Base-by-base conservation (phyloP, 208 protist species). In the Hexamita inflata region DNA sequence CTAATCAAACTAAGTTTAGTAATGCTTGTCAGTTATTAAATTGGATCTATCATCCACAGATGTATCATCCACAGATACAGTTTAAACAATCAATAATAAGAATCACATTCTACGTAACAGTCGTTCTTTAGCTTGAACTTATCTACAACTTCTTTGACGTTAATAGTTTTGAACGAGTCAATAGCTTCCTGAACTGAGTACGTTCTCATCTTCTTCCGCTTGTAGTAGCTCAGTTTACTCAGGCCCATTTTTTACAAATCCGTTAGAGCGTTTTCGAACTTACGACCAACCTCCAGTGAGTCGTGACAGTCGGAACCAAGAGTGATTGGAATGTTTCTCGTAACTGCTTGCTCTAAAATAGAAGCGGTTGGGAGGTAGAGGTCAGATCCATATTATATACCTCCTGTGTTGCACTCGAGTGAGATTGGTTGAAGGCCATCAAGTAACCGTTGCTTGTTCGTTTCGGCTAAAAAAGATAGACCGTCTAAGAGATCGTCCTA, bases 341-440 rank as follows among this genome's bases (percentile, higher is more conserved):
- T n/a, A 32, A 38, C 9, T 11, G 64, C 64, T 42, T 70, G 9
- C 28, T 35, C 64, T 38, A 70, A n/a, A 7, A 70, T 11, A 34
- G 64, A 45, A n/a, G 15, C 64, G n/a, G 9, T 45, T 24, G 64
- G 32, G 9, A 66, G 30, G 30, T 38, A 66, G 60, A n/a, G n/a
- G 60, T 66, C 64, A 45, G 15, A 7, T 32, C 11, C 11, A 49
- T 70, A 70, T 38, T 70, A 38, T 11, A n/a, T 24, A 11, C 64
- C 64, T 30, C 64, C 38, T 45, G 64, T 70, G 64, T 70, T 70
- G 9, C 11, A 2, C 64, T 70, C 64, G 28, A 70, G 7, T n/a
- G 38, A 7, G 38, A 70, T 38, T n/a, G 64, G 64, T 28, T 70
- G 19, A 24, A 70, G 35, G 64, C 64, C 64, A 28, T 45, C 2